phyloP scores from a whole-genome alignment of 2,329 filamentous ascomycete species.

The Colletotrichum sp. region DNA sequence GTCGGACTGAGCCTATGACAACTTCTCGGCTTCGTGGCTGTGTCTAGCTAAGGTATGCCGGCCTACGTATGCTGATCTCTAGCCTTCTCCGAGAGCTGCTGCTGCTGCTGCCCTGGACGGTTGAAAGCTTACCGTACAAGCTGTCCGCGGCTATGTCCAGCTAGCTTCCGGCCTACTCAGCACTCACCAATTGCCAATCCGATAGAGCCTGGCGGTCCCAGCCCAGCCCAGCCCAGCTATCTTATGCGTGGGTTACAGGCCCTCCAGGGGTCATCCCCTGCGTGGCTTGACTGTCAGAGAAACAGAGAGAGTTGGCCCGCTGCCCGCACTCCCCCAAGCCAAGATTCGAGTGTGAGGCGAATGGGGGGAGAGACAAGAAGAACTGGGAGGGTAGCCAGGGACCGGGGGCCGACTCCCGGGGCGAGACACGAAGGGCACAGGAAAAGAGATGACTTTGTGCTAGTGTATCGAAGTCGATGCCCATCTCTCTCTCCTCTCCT shows the following conservation, averaged over 20 bases:
- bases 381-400: neutral
- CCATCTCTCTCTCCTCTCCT: neutral
- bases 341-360: neutral
- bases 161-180: neutral
- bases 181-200: neutral
- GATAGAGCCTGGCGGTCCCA: constrained; percentile 2
- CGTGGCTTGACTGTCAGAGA: constrained; percentile 10
- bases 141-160: neutral
- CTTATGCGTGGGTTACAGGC: constrained; percentile 8
- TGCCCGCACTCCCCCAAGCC: constrained; percentile 17
- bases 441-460: constrained; percentile 12
- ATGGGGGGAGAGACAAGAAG: neutral
- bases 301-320: neutral
- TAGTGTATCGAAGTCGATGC: constrained; percentile 5
- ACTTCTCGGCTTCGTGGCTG: constrained; percentile 10
- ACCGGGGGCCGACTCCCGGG: neutral
- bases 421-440: neutral
- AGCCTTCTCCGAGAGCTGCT: neutral
- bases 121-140: neutral
- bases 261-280: constrained; percentile 4
- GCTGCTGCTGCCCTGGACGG: neutral
- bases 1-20: constrained; percentile 2
- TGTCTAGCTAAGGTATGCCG: constrained; percentile 7
- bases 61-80: neutral
- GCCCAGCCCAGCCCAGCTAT: neutral